Evolutionary conservation across 164 flowering plant genomes (phyloP), one percentile per base, ranked within the genome.

Genomic region (Euptelea pleiosperma): DNA sequence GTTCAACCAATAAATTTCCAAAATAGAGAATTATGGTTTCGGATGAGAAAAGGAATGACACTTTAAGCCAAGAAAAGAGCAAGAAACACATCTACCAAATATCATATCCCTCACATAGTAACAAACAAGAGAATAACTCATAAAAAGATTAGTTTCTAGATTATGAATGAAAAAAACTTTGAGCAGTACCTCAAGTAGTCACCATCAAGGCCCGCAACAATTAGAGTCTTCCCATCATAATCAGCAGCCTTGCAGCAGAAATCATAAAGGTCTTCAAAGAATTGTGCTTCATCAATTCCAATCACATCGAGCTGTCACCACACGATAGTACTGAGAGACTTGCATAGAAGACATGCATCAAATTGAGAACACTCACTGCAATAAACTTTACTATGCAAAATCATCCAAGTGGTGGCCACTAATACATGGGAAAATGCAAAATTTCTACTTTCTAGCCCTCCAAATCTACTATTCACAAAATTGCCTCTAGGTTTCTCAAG

Each of bases 241-340:
- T 90, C 99, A 63, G 96, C 97, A 16, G 87, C 96, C 47, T 75
- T 65, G 58, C 74, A 76, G 75, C 99, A 93, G 65, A 93, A 93
- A 58, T 88, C 95, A 60, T 90, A 86, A 4, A 93, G 92, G 62
- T 93, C 97, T 36, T 69, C 93, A 36, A 93, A 90, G 62, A 93
- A 93, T 48, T 93, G 99, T 57, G 93, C 97, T 65, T 93, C 99
- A 61, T 93, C 97, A 40, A 93, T 88, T 2, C 96, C 99, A 73
- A 93, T 93, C 48, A 93, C 99, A 75, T 93, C 95, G 46, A 88
- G 35, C 98, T 90, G 82, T 51, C 26, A 64, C 31, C 34, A 73
- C 12, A 9, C 26, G 49, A 58, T n/a, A 15, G 8, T 14, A 48
- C 24, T 14, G 12, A 53, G 42, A 49, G 5, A 18, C n/a, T n/a